Conservation (phyloP, 176 grass and related monocot species). For the Avena eriantha region DNA sequence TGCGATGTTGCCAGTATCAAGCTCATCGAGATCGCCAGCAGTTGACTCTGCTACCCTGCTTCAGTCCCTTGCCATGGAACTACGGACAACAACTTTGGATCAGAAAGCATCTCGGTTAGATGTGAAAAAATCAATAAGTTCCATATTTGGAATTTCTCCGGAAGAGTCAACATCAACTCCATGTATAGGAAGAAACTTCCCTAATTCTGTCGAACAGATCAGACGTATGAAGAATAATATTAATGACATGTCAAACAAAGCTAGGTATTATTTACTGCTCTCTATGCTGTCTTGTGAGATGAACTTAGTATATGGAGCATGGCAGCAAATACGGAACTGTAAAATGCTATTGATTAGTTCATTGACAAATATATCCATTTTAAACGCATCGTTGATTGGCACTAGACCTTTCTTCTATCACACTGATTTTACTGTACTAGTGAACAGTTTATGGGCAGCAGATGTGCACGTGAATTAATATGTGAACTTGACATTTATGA, state of each 20-base stretch:
- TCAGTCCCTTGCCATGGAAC: conserved; percentile 72
- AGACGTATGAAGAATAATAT: conserved; percentile 72
- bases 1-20: conserved; percentile 49
- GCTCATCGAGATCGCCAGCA: conserved; percentile 58
- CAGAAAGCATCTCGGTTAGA: conserved; percentile 67
- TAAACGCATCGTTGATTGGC: background rate
- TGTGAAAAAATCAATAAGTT: conserved; percentile 67
- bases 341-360: conserved; percentile 14
- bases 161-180: conserved; percentile 63
- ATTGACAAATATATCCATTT: conserved; percentile 36
- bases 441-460: background rate
- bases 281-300: conserved; percentile 34
- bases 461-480: conserved; percentile 32
- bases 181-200: conserved; percentile 49
- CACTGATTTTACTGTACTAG: conserved; percentile 23
- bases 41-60: conserved; percentile 58
- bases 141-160: conserved; percentile 60
- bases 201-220: conserved; percentile 69
- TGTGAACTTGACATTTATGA: conserved; percentile 20
- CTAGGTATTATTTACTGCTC: conserved; percentile 59
- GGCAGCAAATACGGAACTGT: conserved; percentile 31
- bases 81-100: conserved; percentile 55
- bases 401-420: background rate
- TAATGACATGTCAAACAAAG: conserved; percentile 60
- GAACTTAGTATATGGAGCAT: conserved; percentile 32